These are phyloP conservation scores for Gentiana macrophylla DNA, from an alignment of 257 asterid species.

Conservation along the genomic window DNA sequence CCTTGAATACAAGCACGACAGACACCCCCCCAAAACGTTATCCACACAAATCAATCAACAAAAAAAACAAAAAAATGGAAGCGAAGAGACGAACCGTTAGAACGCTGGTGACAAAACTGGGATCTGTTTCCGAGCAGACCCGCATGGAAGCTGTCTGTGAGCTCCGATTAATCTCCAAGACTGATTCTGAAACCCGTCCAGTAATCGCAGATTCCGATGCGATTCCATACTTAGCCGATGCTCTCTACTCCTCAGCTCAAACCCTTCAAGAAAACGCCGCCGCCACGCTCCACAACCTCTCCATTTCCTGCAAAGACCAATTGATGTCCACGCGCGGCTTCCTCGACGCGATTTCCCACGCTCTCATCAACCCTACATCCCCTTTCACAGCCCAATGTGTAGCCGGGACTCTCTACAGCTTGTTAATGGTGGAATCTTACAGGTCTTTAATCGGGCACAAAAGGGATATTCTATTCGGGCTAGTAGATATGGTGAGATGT, in stretches of 20 bases:
- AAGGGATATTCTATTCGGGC: conserved; percentile 75
- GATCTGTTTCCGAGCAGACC: conserved; percentile 80
- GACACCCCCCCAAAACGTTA: no score
- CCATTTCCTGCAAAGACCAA: conserved; percentile 62
- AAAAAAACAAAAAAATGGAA: conserved; percentile 32
- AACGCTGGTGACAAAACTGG: conserved; percentile 53
- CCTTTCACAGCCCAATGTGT: conserved; percentile 72
- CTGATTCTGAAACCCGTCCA: conserved; percentile 64
- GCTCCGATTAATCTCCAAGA: conserved; percentile 67
- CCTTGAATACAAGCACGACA: no score
- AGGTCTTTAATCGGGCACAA: conserved; percentile 83
- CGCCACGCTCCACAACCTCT: conserved; percentile 74
- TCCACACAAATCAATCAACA: no score
- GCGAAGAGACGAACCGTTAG: conserved; percentile 54
- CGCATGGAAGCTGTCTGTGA: conserved; percentile 77
- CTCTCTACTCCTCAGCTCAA: conserved; percentile 56
- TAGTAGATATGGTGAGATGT: conserved; percentile 44
- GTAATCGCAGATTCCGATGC: conserved; percentile 71
- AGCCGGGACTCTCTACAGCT: conserved; percentile 74
- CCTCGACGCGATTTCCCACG: conserved; percentile 94
- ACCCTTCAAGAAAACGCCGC: conserved; percentile 81
- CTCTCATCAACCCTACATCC: conserved; percentile 69
- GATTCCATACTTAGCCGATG: conserved; percentile 59
- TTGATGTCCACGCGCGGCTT: conserved; percentile 67
- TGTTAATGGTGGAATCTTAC: conserved; percentile 42